Base-by-base conservation (phyloP, 192 early-diverging fungal species). In the Coemansia sp. region DNA sequence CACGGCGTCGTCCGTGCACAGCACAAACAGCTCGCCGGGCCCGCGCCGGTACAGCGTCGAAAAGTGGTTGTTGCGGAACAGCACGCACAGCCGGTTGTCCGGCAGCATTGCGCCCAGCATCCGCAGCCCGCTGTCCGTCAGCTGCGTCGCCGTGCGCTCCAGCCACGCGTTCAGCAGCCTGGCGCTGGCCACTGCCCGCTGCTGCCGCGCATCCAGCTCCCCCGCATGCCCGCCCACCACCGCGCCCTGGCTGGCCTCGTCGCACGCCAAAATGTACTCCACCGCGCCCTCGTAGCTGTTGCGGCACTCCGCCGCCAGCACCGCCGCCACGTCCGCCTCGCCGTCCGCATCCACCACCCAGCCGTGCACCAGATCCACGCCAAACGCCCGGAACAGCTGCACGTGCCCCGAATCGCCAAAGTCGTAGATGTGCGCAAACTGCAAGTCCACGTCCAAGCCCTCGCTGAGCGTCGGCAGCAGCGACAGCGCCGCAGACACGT, bases 41-140 rank as follows among this genome's bases (percentile, higher is more conserved):
- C 64, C 65, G 28, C 82, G 81, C 64, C 84, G 84, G 39, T 78
- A 85, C 27, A 92, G 63, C 6, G 88, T 89, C 8, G 85, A 89
- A 41, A 92, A 92, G 52, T 97, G 94, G 66, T 98, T 98, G 70
- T 96, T 96, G 49, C 93, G 80, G 78, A 98, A 98, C 30, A 98
- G 67, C 34, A 94, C 91, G 39, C 80, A 79, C 10, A 94, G 63
- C 2, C 72, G 57, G 14, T 75, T 56, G 2, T 70, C 69, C 5
- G 82, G 83, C 21, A 93, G 64, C 40, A 70, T 63, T 11, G 82
- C 83, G n/a, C 70, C 57, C 25, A 95, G 79, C n/a, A 75, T 49
- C 23, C 71, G 70, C 39, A 95, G 75, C 2, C 95, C 93, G 51
- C 83, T 80, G 9, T 84, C 84, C 0, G 93, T 96, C 35, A 98